Conservation (phyloP, 805 yeast species). For the Ogataea nakhonphanomensis region DNA sequence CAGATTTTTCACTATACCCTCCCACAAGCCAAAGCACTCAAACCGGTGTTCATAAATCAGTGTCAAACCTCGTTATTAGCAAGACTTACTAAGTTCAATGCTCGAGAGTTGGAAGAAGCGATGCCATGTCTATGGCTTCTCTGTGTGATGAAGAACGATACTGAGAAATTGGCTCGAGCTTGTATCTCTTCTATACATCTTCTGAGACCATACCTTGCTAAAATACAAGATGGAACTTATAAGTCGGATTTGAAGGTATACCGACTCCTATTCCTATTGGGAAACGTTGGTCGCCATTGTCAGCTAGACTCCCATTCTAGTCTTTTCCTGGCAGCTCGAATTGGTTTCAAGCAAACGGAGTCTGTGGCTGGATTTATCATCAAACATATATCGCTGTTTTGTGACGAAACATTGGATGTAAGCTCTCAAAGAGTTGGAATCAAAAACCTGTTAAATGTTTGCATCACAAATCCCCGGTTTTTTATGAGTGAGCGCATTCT, state of each 20-base stretch:
- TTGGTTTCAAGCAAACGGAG: slow-evolving; percentile 49
- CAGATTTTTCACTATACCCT: slow-evolving; percentile 52
- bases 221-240: slow-evolving; percentile 14
- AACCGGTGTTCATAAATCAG: slow-evolving; percentile 46
- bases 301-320: slow-evolving; percentile 47
- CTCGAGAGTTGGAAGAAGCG: slow-evolving; percentile 65
- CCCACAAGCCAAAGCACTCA: slow-evolving; percentile 40
- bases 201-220: slow-evolving; percentile 44
- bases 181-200: slow-evolving; percentile 57
- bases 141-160: slow-evolving; percentile 43
- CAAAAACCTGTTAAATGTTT: slow-evolving; percentile 54
- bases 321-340: slow-evolving; percentile 36
- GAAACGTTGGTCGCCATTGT: slow-evolving; percentile 70
- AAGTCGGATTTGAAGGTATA: slow-evolving; percentile 44
- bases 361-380: slow-evolving; percentile 55
- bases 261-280: slow-evolving; percentile 59
- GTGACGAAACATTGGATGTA: slow-evolving; percentile 29
- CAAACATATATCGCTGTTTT: slow-evolving; percentile 55
- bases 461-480: slow-evolving; percentile 61
- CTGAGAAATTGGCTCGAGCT: slow-evolving; percentile 53
- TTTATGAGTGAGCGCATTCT: slow-evolving; percentile 57
- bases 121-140: slow-evolving; percentile 66
- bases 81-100: slow-evolving; percentile 56
- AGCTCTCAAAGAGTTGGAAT: slow-evolving; percentile 49
- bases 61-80: slow-evolving; percentile 52